Evolutionary conservation across 192 early-diverging fungal species (phyloP).

Genomic region (Kickxella alabastrina): DNA sequence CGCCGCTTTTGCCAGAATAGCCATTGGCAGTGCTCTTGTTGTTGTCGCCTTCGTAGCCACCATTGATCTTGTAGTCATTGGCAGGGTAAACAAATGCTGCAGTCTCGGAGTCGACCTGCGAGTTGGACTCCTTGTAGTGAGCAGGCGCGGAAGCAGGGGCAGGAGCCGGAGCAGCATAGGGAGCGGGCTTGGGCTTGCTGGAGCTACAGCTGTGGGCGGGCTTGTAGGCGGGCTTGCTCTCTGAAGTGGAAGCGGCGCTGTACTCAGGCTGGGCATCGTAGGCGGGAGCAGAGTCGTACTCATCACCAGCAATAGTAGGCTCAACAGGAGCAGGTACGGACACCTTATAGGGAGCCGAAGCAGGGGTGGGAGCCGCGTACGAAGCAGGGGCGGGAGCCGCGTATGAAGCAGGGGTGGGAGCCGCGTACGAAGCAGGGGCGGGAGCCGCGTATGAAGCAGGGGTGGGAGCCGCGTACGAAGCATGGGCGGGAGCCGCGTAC

Average conservation of each 20-base stretch:
- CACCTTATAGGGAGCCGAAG: no score
- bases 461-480: no score
- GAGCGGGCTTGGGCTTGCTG: neutral
- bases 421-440: no score
- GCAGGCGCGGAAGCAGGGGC: conserved; percentile 10
- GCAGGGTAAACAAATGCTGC: neutral
- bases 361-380: no score
- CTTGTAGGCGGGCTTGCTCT: neutral
- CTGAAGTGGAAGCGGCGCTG: neutral
- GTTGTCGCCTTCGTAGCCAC: conserved; percentile 1
- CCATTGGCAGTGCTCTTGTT: neutral
- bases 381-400: no score
- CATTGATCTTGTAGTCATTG: neutral
- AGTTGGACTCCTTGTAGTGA: neutral
- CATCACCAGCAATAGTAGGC: no score
- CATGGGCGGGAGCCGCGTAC: no score
- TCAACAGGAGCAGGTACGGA: no score
- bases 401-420: no score
- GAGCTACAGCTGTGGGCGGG: neutral
- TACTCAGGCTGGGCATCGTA: neutral
- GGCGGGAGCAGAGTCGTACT: no score
- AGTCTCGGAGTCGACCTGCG: neutral
- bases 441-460: no score
- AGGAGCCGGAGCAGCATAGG: conserved; percentile 1
- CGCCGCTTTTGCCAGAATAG: conserved; percentile 6